Conservation (phyloP, 1,139 yeast species). For the Yamadazyma conglobata region DNA sequence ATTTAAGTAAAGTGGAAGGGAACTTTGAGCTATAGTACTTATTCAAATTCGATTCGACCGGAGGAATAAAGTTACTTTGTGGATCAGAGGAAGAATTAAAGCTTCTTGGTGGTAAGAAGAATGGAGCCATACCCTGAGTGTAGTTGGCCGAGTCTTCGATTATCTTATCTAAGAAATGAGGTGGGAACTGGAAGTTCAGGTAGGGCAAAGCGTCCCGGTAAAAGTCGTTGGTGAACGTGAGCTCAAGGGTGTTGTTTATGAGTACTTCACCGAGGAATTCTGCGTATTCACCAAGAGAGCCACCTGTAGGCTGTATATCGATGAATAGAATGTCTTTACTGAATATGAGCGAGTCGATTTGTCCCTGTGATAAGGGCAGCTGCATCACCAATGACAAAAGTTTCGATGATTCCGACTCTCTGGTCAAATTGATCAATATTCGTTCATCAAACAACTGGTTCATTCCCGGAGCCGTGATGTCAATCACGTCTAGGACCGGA, state of each 20-base stretch:
- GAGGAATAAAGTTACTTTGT: conserved; percentile 15
- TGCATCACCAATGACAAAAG: conserved; percentile 20
- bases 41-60: conserved; percentile 13
- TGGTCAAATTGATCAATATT: conserved; percentile 15
- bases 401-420: conserved; percentile 28
- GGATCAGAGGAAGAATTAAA: conserved; percentile 3
- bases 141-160: conserved; percentile 29
- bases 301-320: conserved; percentile 6
- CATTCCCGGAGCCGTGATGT: conserved; percentile 4
- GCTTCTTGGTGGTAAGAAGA: conserved; percentile 30
- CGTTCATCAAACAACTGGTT: conserved; percentile 10
- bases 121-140: conserved; percentile 27
- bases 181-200: conserved; percentile 18
- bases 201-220: conserved; percentile 14
- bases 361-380: conserved; percentile 15
- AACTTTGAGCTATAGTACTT: conserved; percentile 30
- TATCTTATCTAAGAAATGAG: conserved; percentile 24
- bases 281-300: conserved; percentile 9
- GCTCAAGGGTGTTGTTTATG: conserved; percentile 8
- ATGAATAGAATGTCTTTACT: conserved; percentile 10
- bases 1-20: conserved; percentile 41
- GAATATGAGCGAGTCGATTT: conserved; percentile 13
- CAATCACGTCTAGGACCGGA: conserved; percentile 28
- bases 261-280: conserved; percentile 11
- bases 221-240: conserved; percentile 13